Percentiles rank a stretch among this genome's conserved stretches.
phyloP scores from a whole-genome alignment of 2,329 filamentous ascomycete species.

The Fusarium temperatum region DNA sequence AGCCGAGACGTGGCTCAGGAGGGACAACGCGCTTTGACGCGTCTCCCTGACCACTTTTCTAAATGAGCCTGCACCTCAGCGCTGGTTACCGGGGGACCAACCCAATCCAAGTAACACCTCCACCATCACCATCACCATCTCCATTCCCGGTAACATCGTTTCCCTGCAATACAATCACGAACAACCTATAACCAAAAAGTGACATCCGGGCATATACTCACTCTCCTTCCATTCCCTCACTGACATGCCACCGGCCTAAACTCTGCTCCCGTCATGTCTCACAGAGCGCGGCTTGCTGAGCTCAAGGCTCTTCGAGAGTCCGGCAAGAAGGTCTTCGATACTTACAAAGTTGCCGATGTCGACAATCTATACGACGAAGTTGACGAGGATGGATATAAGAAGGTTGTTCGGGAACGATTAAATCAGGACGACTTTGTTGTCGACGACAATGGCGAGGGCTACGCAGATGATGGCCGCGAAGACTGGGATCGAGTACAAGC shows the following conservation, averaged over 20 bases:
- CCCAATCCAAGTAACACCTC: constrained; percentile 15
- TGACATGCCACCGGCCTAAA: constrained; percentile 38
- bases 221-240: not conserved
- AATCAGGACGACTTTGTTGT: constrained; percentile 98
- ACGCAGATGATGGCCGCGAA: constrained; percentile 94
- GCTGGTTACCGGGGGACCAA: constrained; percentile 33
- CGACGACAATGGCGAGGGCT: constrained; percentile 96
- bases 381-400: constrained; percentile 97
- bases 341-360: constrained; percentile 86
- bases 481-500: constrained; percentile 83
- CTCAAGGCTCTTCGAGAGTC: constrained; percentile 84
- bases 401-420: constrained; percentile 86
- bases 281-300: constrained; percentile 73
- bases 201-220: not conserved
- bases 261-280: constrained; percentile 46
- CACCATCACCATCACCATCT: constrained; percentile 6
- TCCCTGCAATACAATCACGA: constrained; percentile 4
- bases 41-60: constrained; percentile 35
- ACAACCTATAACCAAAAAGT: not conserved
- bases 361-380: constrained; percentile 93
- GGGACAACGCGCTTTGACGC: constrained; percentile 24
- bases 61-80: constrained; percentile 11
- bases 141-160: constrained; percentile 8
- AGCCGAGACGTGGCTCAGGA: constrained; percentile 19
- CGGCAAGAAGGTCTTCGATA: constrained; percentile 90